Evolutionary conservation across 371 early-diverging fungal genomes (phyloP).

Genomic region (Mortierella sp.): DNA sequence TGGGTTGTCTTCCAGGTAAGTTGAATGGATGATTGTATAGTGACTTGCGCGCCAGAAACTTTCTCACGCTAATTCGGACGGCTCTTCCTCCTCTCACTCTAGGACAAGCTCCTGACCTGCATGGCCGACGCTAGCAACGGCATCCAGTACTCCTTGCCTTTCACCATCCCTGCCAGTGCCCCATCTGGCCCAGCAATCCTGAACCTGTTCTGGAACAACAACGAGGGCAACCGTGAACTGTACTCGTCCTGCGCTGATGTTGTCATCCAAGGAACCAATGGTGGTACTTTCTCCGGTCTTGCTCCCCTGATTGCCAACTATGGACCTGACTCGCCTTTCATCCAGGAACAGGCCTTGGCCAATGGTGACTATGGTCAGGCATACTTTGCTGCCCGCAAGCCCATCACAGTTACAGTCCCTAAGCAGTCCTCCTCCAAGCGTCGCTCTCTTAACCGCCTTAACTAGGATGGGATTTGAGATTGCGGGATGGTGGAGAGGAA

Average conservation of each 20-base stretch:
- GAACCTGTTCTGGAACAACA: slow-evolving; percentile 53
- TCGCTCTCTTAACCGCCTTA: slow-evolving; percentile 15
- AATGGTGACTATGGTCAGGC: slow-evolving; percentile 37
- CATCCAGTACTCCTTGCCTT: slow-evolving; percentile 14
- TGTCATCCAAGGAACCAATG: slow-evolving; percentile 40
- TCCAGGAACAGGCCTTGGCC: slow-evolving; percentile 23
- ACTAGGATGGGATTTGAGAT: background rate
- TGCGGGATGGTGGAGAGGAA: no score
- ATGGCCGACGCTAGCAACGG: slow-evolving; percentile 32
- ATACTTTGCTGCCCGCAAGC: slow-evolving; percentile 34
- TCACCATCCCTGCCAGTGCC: slow-evolving; percentile 38
- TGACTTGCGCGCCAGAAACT: background rate
- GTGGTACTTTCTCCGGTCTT: slow-evolving; percentile 48
- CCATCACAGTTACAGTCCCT: slow-evolving; percentile 43
- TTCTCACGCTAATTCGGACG: background rate
- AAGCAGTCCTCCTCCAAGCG: slow-evolving; percentile 16
- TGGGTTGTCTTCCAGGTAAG: slow-evolving; percentile 62
- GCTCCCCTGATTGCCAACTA: slow-evolving; percentile 46
- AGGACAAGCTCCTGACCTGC: slow-evolving; percentile 39
- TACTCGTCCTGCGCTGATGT: slow-evolving; percentile 47
- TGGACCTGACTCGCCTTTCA: slow-evolving; percentile 40
- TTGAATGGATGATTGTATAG: background rate
- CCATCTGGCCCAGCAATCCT: slow-evolving; percentile 45
- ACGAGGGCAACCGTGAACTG: slow-evolving; percentile 54
- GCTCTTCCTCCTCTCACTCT: background rate